Base-by-base conservation (phyloP, 805 yeast species). In the Metschnikowia drakensbergensis region DNA sequence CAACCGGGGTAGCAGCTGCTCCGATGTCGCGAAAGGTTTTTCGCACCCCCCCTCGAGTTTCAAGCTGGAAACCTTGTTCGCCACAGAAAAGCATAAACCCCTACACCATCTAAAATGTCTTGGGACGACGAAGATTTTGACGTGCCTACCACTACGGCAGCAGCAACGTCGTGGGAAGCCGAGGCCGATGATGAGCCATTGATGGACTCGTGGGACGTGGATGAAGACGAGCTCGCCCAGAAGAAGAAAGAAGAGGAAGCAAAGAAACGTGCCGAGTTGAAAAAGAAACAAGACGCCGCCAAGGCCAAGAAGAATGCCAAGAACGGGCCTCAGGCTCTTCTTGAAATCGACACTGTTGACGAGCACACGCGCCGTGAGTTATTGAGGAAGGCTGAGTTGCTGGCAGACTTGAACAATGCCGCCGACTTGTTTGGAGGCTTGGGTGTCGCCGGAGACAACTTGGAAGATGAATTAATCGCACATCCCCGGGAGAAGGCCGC, bases 61-160 rank as follows among this genome's bases (percentile, higher is more conserved):
- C 26, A 23, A 29, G 33, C 35, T 13, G 23, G 4, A 22, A 6
- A 6, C 13, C 13, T 6, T 23, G 9, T 9, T 28, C 8, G 27
- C 25, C 17, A 22, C 5, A 17, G 13, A 35, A 35, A 22, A 7
- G 7, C 31, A 33, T 27, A 30, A 11, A 17, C 26, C 8, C 29
- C 4, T n/a, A 41, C 33, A 13, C 13, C n/a, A 57, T 17, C 37
- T 7, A n/a, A 27, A 10, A 81, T 71, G 69, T 74, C 80, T 48
- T 75, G 82, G 80, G 97, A 89, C 79, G 96, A 89, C 81, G 96
- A 90, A 73, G 96, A 87, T 62, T 86, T 88, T 65, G 92, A 83
- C 48, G 81, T 85, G 53, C 82, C 89, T 37, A 68, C 82, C 40
- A 50, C 64, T 33, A 68, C 66, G 37, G 79, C 79, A 31, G 58